phyloP scores from a whole-genome alignment of 495 filamentous ascomycete genomes.

The Penicillium diatomitis region DNA sequence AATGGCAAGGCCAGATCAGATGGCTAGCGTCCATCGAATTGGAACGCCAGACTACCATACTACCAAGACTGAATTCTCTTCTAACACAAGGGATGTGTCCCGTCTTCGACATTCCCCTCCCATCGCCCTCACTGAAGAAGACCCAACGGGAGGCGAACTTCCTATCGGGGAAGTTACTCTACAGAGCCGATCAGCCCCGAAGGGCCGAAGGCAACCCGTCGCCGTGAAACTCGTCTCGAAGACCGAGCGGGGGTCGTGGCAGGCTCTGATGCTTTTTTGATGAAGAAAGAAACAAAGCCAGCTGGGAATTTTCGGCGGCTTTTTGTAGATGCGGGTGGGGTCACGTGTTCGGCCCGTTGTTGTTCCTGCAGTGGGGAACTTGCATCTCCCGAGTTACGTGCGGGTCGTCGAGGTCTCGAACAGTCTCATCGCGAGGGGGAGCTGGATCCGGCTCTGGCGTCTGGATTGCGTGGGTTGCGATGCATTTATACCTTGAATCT shows the following conservation, averaged over 20 bases:
- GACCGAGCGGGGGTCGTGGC: slow-evolving; percentile 56
- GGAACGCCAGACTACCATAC: no score
- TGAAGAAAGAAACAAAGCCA: slow-evolving; percentile 37
- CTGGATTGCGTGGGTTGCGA: no score
- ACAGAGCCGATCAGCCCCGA: slow-evolving; percentile 44
- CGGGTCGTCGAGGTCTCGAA: no score
- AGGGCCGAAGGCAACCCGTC: slow-evolving; percentile 53
- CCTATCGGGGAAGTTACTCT: slow-evolving; percentile 56
- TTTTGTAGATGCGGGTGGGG: slow-evolving; percentile 20
- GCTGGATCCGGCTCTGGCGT: no score
- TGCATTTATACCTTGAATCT: no score
- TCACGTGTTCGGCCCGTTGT: slow-evolving; percentile 22
- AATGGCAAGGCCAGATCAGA: no score
- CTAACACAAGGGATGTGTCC: slow-evolving; percentile 38
- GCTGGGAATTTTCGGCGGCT: slow-evolving; percentile 11
- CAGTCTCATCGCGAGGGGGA: no score
- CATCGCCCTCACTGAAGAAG: slow-evolving; percentile 59
- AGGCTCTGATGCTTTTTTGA: slow-evolving; percentile 56
- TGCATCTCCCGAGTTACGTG: no score
- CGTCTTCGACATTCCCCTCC: slow-evolving; percentile 58
- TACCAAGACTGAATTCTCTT: background rate
- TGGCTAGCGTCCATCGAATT: no score
- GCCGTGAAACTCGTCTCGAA: slow-evolving; percentile 34
- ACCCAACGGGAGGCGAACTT: slow-evolving; percentile 54
- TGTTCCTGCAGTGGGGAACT: slow-evolving; percentile 8